These are phyloP conservation scores for Metschnikowia proteae DNA, from an alignment of 805 yeast species.

Conservation along the genomic window DNA sequence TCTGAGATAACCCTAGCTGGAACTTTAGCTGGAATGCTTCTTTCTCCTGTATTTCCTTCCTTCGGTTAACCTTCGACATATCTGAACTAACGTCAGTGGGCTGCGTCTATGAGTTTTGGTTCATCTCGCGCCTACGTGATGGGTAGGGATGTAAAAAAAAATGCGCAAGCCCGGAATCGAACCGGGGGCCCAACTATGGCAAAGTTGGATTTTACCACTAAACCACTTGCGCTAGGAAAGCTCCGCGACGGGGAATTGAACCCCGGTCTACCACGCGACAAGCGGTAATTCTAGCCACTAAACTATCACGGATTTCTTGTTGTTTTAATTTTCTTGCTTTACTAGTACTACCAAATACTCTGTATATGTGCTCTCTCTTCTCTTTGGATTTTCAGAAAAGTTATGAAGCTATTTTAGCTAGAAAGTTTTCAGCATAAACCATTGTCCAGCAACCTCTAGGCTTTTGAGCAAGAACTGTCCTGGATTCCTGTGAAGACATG, in stretches of 20 bases:
- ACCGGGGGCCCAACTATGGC: slow-evolving; percentile 24
- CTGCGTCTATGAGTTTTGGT: neutral
- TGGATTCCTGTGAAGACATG: too few species aligned
- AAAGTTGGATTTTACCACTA: slow-evolving; percentile 22
- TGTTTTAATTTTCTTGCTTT: neutral
- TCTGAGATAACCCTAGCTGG: slow-evolving; percentile 40
- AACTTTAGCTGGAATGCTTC: slow-evolving; percentile 46
- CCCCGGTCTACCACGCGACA: slow-evolving; percentile 27
- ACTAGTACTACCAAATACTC: too few species aligned
- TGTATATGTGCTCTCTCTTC: too few species aligned
- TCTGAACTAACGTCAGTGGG: neutral
- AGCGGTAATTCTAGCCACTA: slow-evolving; percentile 25
- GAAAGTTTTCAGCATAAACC: too few species aligned
- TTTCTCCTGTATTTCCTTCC: slow-evolving; percentile 44
- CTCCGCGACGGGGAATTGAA: slow-evolving; percentile 26
- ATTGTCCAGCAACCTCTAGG: too few species aligned
- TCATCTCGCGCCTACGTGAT: neutral
- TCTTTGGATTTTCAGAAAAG: too few species aligned
- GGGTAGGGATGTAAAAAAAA: slow-evolving; percentile 1
- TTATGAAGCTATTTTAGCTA: too few species aligned
- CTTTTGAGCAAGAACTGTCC: too few species aligned
- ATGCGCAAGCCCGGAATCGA: slow-evolving; percentile 23
- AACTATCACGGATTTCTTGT: slow-evolving; percentile 20
- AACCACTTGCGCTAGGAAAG: slow-evolving; percentile 17
- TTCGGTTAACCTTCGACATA: slow-evolving; percentile 24